Percentiles rank a stretch among this genome's conserved stretches.
Conservation (phyloP, 169 alveolate genomes). For the Cryptosporidium sp. region DNA sequence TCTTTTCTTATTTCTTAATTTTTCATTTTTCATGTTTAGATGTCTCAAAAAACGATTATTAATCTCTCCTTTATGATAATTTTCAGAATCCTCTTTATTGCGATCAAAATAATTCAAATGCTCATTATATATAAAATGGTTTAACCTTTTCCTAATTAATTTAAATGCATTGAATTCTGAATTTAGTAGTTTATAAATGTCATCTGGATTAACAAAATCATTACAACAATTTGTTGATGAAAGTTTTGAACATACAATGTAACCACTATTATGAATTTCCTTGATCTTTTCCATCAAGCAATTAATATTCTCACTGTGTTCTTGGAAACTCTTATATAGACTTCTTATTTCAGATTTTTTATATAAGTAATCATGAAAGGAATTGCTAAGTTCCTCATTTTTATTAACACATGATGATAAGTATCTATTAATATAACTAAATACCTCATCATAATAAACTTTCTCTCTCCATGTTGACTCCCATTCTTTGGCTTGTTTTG, state of each 20-base stretch:
- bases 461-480: conserved; percentile 18
- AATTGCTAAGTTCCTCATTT: background rate
- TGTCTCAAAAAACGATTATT: background rate
- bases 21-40: background rate
- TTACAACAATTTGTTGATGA: background rate
- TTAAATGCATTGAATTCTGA: conserved; percentile 13
- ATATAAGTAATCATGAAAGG: background rate
- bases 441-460: conserved; percentile 1
- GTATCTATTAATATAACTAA: conserved; percentile 17
- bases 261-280: conserved; percentile 3
- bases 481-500: conserved; percentile 23
- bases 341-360: conserved; percentile 14
- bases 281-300: conserved; percentile 2
- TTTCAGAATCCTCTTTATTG: background rate
- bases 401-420: conserved; percentile 16
- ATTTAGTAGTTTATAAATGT: conserved; percentile 1
- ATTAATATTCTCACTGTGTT: conserved; percentile 19
- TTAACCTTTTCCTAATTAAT: conserved; percentile 1
- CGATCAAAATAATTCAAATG: background rate
- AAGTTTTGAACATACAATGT: conserved; percentile 10
- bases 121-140: conserved; percentile 10
- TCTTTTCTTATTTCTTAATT: background rate
- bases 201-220: background rate
- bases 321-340: conserved; percentile 5
- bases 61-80: background rate